Conservation (phyloP, 1,139 yeast genomes). For the Lodderomyces pseudojiufengensis region DNA sequence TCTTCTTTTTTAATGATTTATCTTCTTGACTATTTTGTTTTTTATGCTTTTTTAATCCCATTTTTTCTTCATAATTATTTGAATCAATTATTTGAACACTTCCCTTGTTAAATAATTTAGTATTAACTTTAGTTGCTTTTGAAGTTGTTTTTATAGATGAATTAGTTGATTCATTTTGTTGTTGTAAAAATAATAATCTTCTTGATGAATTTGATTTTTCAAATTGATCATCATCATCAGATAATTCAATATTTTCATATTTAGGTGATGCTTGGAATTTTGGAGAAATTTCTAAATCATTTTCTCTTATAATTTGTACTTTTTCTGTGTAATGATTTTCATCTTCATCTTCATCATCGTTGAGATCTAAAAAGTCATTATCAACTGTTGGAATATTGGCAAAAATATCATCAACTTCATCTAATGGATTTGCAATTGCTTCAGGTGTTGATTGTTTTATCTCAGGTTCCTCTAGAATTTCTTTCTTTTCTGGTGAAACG, state of each 20-base stretch:
- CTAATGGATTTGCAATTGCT: background rate
- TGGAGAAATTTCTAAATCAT: too few relatives aligned
- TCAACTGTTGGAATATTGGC: slow-evolving; percentile 4
- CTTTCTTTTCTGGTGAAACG: background rate
- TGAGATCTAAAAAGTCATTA: slow-evolving; percentile 1
- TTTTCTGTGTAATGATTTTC: background rate
- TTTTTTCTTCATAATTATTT: slow-evolving; percentile 11
- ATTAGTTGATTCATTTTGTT: background rate
- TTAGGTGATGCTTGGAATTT: too few relatives aligned
- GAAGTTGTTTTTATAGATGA: slow-evolving; percentile 1
- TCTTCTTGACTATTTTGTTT: background rate
- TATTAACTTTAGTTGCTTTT: slow-evolving; percentile 13
- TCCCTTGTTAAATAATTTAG: slow-evolving; percentile 13
- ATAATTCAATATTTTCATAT: too few relatives aligned
- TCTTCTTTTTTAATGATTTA: slow-evolving; percentile 21
- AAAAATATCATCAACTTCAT: slow-evolving; percentile 1
- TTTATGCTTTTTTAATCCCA: slow-evolving; percentile 10
- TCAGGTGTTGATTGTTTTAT: slow-evolving; percentile 2
- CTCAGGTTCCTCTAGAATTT: background rate
- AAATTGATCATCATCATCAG: too few relatives aligned
- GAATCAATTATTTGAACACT: slow-evolving; percentile 15
- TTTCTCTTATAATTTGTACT: background rate
- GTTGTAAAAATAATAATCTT: too few relatives aligned
- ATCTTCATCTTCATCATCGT: slow-evolving; percentile 1
- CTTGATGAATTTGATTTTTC: too few relatives aligned